These are phyloP conservation scores for Penicillium ochrochloron DNA, from an alignment of 495 filamentous ascomycete species.

Conservation along the genomic window DNA sequence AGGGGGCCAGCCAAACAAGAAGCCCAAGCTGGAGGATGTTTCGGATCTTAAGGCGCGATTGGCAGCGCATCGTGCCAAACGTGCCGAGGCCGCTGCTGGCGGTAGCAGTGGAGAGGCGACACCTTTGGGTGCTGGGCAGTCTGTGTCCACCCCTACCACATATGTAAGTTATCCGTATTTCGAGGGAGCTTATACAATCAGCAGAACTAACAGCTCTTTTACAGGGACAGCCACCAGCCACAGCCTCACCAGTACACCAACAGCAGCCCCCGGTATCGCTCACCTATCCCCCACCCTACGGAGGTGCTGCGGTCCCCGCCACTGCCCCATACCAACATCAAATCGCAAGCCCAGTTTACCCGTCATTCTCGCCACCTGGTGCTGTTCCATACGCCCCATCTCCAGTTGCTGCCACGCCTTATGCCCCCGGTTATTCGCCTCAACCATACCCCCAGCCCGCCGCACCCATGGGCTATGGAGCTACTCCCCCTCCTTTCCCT, in stretches of 20 bases:
- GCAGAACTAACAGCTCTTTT: constrained; percentile 15
- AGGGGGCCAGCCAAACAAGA: constrained; percentile 67
- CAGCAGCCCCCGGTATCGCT: constrained; percentile 33
- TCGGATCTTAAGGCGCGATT: constrained; percentile 82
- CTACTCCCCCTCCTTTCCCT: constrained; percentile 39
- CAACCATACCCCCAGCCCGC: constrained; percentile 45
- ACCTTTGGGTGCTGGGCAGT: constrained; percentile 55
- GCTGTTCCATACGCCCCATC: constrained; percentile 36
- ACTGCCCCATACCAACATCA: constrained; percentile 44
- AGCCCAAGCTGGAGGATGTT: constrained; percentile 75
- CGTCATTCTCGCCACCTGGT: constrained; percentile 40
- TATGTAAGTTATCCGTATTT: constrained; percentile 53
- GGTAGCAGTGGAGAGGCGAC: constrained; percentile 66
- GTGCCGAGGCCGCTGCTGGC: constrained; percentile 61
- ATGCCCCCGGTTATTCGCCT: constrained; percentile 48
- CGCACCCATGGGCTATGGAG: constrained; percentile 33
- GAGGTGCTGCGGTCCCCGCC: constrained; percentile 33
- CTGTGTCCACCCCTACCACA: constrained; percentile 57
- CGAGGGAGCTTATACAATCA: background rate
- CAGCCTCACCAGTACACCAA: constrained; percentile 23
- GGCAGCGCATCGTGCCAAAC: constrained; percentile 76
- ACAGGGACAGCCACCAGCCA: constrained; percentile 36
- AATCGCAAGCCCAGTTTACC: constrained; percentile 49
- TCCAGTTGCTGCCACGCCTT: constrained; percentile 32
- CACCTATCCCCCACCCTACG: constrained; percentile 47